Evolutionary conservation across 345 rosid genomes (phyloP).

Genomic region (Sisymbrium altissimum): DNA sequence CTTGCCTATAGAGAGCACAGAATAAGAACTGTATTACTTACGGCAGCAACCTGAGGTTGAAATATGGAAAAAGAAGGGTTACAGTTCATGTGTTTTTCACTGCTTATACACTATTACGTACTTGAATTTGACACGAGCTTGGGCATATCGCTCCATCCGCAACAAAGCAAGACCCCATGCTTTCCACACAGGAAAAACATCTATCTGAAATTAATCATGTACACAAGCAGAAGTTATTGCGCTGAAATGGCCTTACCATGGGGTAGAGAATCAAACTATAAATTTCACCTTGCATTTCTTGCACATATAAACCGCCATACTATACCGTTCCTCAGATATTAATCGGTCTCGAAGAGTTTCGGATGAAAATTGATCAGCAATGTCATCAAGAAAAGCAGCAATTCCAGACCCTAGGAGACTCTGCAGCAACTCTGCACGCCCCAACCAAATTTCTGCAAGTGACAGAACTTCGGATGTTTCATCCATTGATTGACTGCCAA

Average conservation of each 20-base stretch:
- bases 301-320: conserved; percentile 98
- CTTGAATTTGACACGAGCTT: conserved; percentile 97
- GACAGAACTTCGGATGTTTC: conserved; percentile 69
- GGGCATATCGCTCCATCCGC: conserved; percentile 84
- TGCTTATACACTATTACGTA: conserved; percentile 34
- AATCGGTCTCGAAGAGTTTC: conserved; percentile 77
- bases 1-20: conserved; percentile 67
- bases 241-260: conserved; percentile 17
- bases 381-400: conserved; percentile 91
- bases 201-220: conserved; percentile 55
- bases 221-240: conserved; percentile 22
- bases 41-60: not conserved
- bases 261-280: conserved; percentile 17
- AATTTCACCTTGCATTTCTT: conserved; percentile 85
- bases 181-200: conserved; percentile 93
- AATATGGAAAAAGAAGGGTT: not conserved
- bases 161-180: conserved; percentile 99
- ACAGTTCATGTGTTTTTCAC: not conserved
- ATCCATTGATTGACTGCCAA: conserved; percentile 77
- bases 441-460: conserved; percentile 77
- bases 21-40: conserved; percentile 17
- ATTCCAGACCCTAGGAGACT: conserved; percentile 96
- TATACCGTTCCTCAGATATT: conserved; percentile 85
- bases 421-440: conserved; percentile 93
- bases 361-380: conserved; percentile 84